These are phyloP conservation scores for Didymellaceae sp. DNA, from an alignment of 2,329 filamentous ascomycete species.

Conservation along the genomic window DNA sequence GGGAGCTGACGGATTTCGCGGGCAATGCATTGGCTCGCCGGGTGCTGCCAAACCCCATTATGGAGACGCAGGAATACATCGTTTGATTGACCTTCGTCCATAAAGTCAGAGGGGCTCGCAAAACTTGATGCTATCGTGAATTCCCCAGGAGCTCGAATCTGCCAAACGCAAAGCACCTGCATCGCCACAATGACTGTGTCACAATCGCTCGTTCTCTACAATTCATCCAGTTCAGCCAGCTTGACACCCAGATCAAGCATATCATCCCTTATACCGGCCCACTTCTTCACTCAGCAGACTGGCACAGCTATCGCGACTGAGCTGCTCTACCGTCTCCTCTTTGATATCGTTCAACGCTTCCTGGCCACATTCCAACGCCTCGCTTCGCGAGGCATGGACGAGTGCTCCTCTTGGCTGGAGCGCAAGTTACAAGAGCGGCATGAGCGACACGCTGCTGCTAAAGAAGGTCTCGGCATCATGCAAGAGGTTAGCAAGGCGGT, in stretches of 20 bases:
- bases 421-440: constrained; percentile 27
- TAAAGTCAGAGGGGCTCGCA: not conserved
- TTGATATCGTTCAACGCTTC: constrained; percentile 39
- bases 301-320: constrained; percentile 39
- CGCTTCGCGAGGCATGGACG: constrained; percentile 31
- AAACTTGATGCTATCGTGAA: too few species aligned
- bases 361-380: constrained; percentile 31
- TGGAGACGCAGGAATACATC: not conserved
- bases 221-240: not conserved
- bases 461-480: constrained; percentile 20
- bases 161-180: not conserved
- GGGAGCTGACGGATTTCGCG: not conserved
- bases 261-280: constrained; percentile 20
- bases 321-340: constrained; percentile 40
- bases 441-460: not conserved
- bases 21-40: not conserved
- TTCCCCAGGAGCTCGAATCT: not conserved
- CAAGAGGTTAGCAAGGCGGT: constrained; percentile 33
- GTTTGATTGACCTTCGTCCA: not conserved
- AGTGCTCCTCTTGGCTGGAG: constrained; percentile 35
- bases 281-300: constrained; percentile 27
- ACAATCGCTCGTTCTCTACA: constrained; percentile 23
- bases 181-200: constrained; percentile 22
- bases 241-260: constrained; percentile 8
- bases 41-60: not conserved